Evolutionary conservation across 495 filamentous ascomycete genomes (phyloP).

Genomic region (Bombardia bombarda): DNA sequence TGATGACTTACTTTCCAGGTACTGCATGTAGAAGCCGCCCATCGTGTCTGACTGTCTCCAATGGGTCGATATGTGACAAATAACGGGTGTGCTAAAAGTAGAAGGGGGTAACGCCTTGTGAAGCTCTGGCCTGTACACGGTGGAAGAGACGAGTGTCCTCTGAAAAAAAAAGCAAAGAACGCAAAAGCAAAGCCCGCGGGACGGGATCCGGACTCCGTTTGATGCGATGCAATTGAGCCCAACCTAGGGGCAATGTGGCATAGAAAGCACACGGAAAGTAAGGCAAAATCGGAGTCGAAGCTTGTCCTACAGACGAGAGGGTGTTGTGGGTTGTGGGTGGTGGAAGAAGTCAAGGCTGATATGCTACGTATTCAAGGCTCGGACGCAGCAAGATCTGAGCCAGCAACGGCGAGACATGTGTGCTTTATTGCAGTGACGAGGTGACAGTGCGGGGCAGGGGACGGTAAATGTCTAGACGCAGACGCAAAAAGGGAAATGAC

Average conservation of each 20-base stretch:
- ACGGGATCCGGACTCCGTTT: conserved; percentile 28
- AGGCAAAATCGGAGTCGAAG: conserved; percentile 29
- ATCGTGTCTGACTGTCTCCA: conserved; percentile 33
- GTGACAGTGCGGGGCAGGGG: conserved; percentile 40
- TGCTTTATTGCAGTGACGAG: conserved; percentile 52
- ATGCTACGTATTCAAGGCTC: conserved; percentile 45
- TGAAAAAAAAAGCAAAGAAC: conserved; percentile 18
- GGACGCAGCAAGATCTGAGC: conserved; percentile 35
- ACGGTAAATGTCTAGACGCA: conserved; percentile 36
- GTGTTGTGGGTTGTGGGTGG: conserved; percentile 22
- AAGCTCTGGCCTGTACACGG: conserved; percentile 11
- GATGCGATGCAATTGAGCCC: conserved; percentile 51
- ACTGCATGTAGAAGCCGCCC: conserved; percentile 56
- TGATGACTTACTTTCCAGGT: conserved; percentile 52
- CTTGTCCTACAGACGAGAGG: conserved; percentile 36
- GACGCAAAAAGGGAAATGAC: conserved; percentile 34
- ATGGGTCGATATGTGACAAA: conserved; percentile 5
- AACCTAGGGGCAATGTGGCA: conserved; percentile 34
- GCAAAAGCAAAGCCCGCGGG: conserved; percentile 19
- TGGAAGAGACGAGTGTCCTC: no score
- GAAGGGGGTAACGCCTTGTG: conserved; percentile 7
- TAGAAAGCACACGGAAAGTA: conserved; percentile 12
- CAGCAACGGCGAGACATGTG: conserved; percentile 52
- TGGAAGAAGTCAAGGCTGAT: conserved; percentile 33
- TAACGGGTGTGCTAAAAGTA: neutral